Percentiles rank a stretch among this genome's conserved stretches.
phyloP scores from a whole-genome alignment of 345 rosid species.

The Euphorbia lathyris region DNA sequence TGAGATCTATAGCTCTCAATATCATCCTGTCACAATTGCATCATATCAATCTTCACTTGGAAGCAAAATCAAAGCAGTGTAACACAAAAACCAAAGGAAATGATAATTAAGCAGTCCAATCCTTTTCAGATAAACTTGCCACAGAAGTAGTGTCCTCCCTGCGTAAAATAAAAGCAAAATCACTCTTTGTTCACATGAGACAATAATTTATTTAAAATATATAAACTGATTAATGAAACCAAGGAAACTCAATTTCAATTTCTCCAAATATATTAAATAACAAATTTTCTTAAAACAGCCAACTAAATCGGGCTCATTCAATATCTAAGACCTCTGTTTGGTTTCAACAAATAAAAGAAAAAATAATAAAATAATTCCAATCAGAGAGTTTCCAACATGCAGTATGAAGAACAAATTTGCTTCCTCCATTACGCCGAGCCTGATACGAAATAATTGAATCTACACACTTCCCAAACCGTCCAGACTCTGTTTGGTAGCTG shows the following conservation, averaged over 20 bases:
- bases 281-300: background rate
- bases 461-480: slow-evolving; percentile 10
- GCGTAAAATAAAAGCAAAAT: slow-evolving; percentile 14
- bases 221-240: background rate
- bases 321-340: slow-evolving; percentile 4
- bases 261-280: background rate
- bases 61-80: slow-evolving; percentile 12
- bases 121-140: slow-evolving; percentile 7
- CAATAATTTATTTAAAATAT: background rate
- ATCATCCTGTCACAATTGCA: slow-evolving; percentile 12
- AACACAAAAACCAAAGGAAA: slow-evolving; percentile 5
- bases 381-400: background rate
- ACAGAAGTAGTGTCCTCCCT: slow-evolving; percentile 11
- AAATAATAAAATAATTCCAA: slow-evolving; percentile 1
- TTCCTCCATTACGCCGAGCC: background rate
- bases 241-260: background rate
- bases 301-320: background rate
- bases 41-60: slow-evolving; percentile 23
- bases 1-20: background rate
- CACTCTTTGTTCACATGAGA: background rate
- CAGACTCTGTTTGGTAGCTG: slow-evolving; percentile 11
- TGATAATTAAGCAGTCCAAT: slow-evolving; percentile 17
- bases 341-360: background rate
- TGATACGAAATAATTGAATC: background rate
- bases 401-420: background rate